phyloP scores from a whole-genome alignment of 495 filamentous ascomycete genomes.

The Lepidopterella palustris region DNA sequence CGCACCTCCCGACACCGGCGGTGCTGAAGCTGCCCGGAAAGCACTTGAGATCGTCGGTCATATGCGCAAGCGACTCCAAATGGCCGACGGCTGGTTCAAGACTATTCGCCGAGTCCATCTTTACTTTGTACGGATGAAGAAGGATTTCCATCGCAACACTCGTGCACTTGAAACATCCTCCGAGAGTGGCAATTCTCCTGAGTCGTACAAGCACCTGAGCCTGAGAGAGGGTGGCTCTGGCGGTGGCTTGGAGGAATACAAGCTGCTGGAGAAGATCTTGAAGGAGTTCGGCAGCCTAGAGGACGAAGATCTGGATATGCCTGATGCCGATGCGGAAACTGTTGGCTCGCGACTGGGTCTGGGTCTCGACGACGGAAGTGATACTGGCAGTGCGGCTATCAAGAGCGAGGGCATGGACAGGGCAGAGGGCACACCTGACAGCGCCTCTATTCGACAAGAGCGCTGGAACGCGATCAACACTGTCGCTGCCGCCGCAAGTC shows the following conservation, averaged over 20 bases:
- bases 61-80: constrained; percentile 60
- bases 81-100: constrained; percentile 64
- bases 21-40: constrained; percentile 45
- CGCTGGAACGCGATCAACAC: constrained; percentile 34
- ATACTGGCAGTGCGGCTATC: constrained; percentile 11
- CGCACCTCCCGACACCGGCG: constrained; percentile 26
- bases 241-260: constrained; percentile 69
- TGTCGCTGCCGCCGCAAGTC: constrained; percentile 12
- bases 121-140: constrained; percentile 60
- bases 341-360: constrained; percentile 6
- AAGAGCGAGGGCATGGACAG: constrained; percentile 28
- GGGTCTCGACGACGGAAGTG: constrained; percentile 21
- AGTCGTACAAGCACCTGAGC: constrained; percentile 40
- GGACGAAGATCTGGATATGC: constrained; percentile 36
- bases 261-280: constrained; percentile 51
- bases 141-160: constrained; percentile 45
- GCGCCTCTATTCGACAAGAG: constrained; percentile 12
- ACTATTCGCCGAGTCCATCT: constrained; percentile 61
- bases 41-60: constrained; percentile 50
- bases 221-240: constrained; percentile 49
- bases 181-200: constrained; percentile 18
- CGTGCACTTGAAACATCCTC: constrained; percentile 7
- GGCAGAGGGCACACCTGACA: constrained; percentile 17
- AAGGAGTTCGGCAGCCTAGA: constrained; percentile 52
- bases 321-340: constrained; percentile 14